Conservation (phyloP, 805 yeast genomes). For the Candida maris region DNA sequence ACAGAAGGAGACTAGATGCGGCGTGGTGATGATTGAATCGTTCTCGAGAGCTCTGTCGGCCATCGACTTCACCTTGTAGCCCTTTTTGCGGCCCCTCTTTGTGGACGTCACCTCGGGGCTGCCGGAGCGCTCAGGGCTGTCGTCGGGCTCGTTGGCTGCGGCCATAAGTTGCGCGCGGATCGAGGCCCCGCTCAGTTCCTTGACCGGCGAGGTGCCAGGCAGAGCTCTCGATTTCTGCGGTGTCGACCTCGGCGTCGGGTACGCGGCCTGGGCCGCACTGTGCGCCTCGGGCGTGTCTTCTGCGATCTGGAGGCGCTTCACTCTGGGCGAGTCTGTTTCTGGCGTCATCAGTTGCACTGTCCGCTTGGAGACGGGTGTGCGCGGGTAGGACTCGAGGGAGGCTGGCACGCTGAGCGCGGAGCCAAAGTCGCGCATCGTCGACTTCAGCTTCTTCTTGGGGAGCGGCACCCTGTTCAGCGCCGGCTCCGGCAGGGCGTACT, state of each 20-base stretch:
- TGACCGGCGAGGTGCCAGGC: slow-evolving; percentile 1
- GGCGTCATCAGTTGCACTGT: slow-evolving; percentile 11
- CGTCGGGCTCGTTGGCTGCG: slow-evolving; percentile 14
- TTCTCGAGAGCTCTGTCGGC: slow-evolving; percentile 9
- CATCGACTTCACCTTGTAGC: slow-evolving; percentile 14
- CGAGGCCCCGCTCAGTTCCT: slow-evolving; percentile 10
- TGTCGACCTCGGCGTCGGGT: slow-evolving; percentile 20
- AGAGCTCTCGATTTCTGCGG: slow-evolving; percentile 8
- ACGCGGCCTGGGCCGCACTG: background rate
- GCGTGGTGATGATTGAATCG: slow-evolving; percentile 27
- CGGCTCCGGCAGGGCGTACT: slow-evolving; percentile 47
- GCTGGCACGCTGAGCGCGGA: slow-evolving; percentile 30
- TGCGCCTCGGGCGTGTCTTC: background rate
- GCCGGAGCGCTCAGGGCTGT: background rate
- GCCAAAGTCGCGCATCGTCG: slow-evolving; percentile 44
- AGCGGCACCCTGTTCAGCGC: slow-evolving; percentile 52
- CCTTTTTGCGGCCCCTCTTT: slow-evolving; percentile 16
- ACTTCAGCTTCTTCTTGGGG: slow-evolving; percentile 40
- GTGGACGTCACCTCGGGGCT: slow-evolving; percentile 1
- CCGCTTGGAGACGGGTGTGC: slow-evolving; percentile 27
- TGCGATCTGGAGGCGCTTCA: slow-evolving; percentile 1
- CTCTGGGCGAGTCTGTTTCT: slow-evolving; percentile 14
- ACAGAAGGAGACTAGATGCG: slow-evolving; percentile 47
- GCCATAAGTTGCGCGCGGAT: slow-evolving; percentile 16
- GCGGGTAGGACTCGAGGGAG: slow-evolving; percentile 10